Conservation (phyloP, 441 rosid species). For the Brassica hybrid region DNA sequence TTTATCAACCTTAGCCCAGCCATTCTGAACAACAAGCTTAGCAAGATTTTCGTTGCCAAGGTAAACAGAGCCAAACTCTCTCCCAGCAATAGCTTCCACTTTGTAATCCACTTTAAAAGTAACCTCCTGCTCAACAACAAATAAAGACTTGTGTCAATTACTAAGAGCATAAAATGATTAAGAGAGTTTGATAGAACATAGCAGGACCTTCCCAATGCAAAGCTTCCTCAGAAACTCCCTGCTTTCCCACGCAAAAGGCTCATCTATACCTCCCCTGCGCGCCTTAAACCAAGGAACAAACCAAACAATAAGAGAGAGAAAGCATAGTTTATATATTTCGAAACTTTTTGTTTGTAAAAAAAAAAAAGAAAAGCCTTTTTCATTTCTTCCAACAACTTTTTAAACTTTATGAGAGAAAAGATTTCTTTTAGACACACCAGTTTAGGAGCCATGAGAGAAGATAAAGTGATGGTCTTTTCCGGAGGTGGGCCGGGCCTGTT, state of each 20-base stretch:
- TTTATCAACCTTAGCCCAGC: constrained; percentile 42
- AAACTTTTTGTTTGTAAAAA: not conserved
- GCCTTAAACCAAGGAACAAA: constrained; percentile 56
- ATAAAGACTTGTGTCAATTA: not conserved
- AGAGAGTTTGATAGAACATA: not conserved
- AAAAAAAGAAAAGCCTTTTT: not conserved
- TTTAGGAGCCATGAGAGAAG: constrained; percentile 88
- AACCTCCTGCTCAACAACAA: constrained; percentile 64
- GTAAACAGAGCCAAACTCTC: constrained; percentile 49
- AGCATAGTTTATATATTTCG: not conserved
- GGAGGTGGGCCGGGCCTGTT: constrained; percentile 82
- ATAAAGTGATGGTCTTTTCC: constrained; percentile 79
- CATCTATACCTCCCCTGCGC: constrained; percentile 87
- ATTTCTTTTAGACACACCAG: constrained; percentile 48
- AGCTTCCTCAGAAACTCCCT: constrained; percentile 91
- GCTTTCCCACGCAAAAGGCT: constrained; percentile 98
- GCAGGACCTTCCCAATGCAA: constrained; percentile 88
- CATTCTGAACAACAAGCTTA: constrained; percentile 34
- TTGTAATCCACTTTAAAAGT: constrained; percentile 86
- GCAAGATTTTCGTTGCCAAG: constrained; percentile 42
- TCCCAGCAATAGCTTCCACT: constrained; percentile 58
- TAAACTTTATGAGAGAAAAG: not conserved
- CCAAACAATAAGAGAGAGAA: constrained; percentile 27
- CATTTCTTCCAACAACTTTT: not conserved
- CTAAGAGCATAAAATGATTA: not conserved